Base-by-base conservation (phyloP, 176 grass and related monocot species). In the Cenchrus fungigraminus region DNA sequence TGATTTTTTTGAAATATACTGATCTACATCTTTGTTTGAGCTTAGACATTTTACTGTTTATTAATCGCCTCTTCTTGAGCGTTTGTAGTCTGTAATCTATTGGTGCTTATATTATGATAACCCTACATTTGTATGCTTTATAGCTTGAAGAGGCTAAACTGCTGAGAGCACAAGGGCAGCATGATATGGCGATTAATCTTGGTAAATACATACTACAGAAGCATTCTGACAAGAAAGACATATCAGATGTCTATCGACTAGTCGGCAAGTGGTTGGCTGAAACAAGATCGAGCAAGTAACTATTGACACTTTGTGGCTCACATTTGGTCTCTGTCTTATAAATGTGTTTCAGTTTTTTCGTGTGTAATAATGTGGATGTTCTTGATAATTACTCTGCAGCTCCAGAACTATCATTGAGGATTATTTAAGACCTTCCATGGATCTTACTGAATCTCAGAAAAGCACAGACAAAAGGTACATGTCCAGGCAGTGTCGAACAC, bases 281-380 rank as follows among this genome's bases (percentile, higher is more conserved):
- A 95, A 97, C 95, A 93, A 89, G 92, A 91, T 97, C 89, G 32
- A 97, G 95, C 95, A 93, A 95, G 95, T 94, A 97, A 89, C 73
- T 60, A 44, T 76, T 85, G 75, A 65, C 83, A 57, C 51, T 79
- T 8, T 12, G n/a, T 60, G 20, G 58, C 16, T 70, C 12, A 5
- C 44, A 37, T 71, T 87, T 74, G 22, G 0, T 83, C 82, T 79
- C 77, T 78, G 14, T 59, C 5, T 84, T 55, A 51, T 32, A 68
- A 61, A 6, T 34, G 51, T 44, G 53, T 87, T 86, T 34, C 43
- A 75, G 5, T 74, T 71, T 51, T 76, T 10, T 57, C 31, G 16
- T 64, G 47, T 68, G 31, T 65, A 9, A 55, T 84, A 63, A 29
- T 42, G 52, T 65, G 44, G 73, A 82, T 81, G 45, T 74, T 71